Conservation (phyloP, 208 protist species). For the Trypanosoma caninum region DNA sequence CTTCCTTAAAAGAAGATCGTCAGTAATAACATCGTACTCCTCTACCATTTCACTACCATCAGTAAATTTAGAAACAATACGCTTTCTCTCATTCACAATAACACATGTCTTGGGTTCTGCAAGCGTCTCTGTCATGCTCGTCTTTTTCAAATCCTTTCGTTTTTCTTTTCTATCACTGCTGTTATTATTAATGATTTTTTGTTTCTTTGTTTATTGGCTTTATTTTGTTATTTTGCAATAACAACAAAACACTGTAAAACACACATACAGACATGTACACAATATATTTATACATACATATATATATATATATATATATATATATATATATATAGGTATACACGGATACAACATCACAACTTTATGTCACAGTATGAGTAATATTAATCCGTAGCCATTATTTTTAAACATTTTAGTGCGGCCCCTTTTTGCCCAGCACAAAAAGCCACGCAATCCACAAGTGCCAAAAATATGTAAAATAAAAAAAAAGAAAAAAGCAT, state of each 20-base stretch:
- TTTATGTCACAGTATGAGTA: too few species aligned
- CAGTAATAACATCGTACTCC: slow-evolving; percentile 92
- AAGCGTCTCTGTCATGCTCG: slow-evolving; percentile 29
- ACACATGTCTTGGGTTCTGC: slow-evolving; percentile 78
- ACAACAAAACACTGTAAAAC: too few species aligned
- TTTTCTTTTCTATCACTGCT: not conserved
- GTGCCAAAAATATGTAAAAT: not conserved
- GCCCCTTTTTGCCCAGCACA: not conserved
- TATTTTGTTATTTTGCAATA: too few species aligned
- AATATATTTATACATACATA: too few species aligned
- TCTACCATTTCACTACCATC: slow-evolving; percentile 91
- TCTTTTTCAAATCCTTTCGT: not conserved
- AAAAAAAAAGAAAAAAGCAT: not conserved
- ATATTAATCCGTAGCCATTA: too few species aligned
- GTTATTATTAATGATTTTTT: not conserved
- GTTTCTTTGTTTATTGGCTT: not conserved
- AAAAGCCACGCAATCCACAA: slow-evolving; percentile 1
- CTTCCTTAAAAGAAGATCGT: slow-evolving; percentile 91
- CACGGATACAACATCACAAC: too few species aligned
- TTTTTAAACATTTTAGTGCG: too few species aligned
- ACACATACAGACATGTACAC: too few species aligned
- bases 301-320: too few species aligned
- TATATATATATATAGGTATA: too few species aligned
- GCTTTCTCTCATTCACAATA: slow-evolving; percentile 73
- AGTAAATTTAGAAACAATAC: slow-evolving; percentile 85